Percentiles rank a stretch among this genome's conserved stretches.
phyloP scores from a whole-genome alignment of 1,284 basidiomycete genomes.

The Rhodotorula sp. region DNA sequence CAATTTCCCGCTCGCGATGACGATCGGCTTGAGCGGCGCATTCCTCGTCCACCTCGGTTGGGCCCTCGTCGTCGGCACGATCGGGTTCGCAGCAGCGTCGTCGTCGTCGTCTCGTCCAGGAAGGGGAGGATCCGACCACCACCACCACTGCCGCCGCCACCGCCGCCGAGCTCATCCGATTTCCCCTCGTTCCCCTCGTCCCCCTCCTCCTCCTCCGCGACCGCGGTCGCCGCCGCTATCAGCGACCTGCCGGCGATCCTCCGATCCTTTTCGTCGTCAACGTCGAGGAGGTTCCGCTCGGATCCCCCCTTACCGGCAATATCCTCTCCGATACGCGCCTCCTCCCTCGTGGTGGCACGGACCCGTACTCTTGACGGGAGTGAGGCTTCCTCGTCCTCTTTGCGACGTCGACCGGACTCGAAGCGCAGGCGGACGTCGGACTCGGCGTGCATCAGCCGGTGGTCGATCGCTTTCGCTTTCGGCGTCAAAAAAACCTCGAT shows the following conservation, averaged over 20 bases:
- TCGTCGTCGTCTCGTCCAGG: background rate
- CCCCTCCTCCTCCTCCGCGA: no score
- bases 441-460: slow-evolving; percentile 13
- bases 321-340: slow-evolving; percentile 39
- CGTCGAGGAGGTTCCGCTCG: no score
- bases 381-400: slow-evolving; percentile 41
- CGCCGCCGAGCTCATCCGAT: background rate
- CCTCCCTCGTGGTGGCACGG: slow-evolving; percentile 25
- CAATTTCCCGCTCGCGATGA: slow-evolving; percentile 43
- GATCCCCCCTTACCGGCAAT: no score
- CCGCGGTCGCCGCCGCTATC: no score
- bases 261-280: no score
- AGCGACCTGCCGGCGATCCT: no score
- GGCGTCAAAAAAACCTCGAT: no score
- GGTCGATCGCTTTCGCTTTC: no score
- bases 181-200: background rate
- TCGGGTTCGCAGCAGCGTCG: slow-evolving; percentile 27
- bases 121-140: background rate
- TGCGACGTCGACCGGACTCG: slow-evolving; percentile 35
- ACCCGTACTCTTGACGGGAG: slow-evolving; percentile 40
- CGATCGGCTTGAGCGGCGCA: slow-evolving; percentile 36
- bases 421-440: slow-evolving; percentile 11
- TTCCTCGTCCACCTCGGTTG: slow-evolving; percentile 42
- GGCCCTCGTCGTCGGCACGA: slow-evolving; percentile 45
- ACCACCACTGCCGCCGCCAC: background rate